Base-by-base conservation (phyloP, 441 rosid species). In the Erodium trifolium region DNA sequence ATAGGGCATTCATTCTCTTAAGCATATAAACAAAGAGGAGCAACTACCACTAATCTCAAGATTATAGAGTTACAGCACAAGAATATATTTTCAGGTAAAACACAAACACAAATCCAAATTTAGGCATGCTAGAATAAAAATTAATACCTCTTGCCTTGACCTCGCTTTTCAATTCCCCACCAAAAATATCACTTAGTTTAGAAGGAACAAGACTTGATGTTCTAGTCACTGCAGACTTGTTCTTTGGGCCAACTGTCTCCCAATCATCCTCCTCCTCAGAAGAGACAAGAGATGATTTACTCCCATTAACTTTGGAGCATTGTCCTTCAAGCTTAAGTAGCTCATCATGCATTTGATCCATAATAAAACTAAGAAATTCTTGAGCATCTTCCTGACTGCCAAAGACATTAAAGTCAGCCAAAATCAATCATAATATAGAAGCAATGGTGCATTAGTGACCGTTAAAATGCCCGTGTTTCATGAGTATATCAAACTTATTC, bases 361-460 rank as follows among this genome's bases (percentile, higher is more conserved):
- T 86, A 72, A 90, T 75, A 71, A 94, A 94, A 78, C 97, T 88
- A 74, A 94, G 73, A 78, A 94, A 94, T 75, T 91, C 99, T 75
- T 91, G 99, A 37, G 99, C 96, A 85, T 91, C 99, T 86, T 94
- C 99, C 73, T 94, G 97, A 81, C 99, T 94, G 90, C 65, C 75
- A 79, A 68, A 8, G 23, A 74, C 70, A 64, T 69, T 53, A 35
- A 59, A 31, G 51, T 39, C 74, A 71, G 55, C 45, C 17, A 3
- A 57, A 51, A 55, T 23, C 12, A 45, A 31, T 66, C 43, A 64
- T 8, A 34, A 63, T 6, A 47, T 14, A 51, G 57, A 51, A 51
- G n/a, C 18, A 51, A 51, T 51, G 6, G 57, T 4, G 16, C 6
- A n/a, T 51, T 13, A 2, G 18, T 13, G 57, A n/a, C 57, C 13